A percentile compares a stretch with the other conserved stretches of the same genome.
Conservation (phyloP, 2,329 filamentous ascomycete species). For the Celoporthe dispersa region DNA sequence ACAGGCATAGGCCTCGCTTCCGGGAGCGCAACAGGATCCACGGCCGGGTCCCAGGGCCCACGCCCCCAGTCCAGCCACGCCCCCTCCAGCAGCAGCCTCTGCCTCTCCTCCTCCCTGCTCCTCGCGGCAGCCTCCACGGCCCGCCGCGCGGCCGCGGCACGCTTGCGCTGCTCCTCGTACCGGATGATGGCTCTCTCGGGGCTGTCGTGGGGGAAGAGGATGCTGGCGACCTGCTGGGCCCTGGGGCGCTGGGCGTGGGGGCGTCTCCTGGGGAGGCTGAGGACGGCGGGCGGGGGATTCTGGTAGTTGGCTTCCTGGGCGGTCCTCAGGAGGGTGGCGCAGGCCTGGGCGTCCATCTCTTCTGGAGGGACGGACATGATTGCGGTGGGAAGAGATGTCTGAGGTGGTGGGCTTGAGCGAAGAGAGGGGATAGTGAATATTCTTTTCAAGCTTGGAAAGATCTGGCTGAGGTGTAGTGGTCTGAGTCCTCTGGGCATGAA, state of each 20-base stretch:
- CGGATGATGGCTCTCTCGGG: constrained; percentile 18
- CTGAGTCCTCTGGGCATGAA: no score
- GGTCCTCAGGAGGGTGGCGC: neutral
- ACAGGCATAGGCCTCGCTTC: constrained; percentile 9
- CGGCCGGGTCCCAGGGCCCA: neutral
- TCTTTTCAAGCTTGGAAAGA: no score
- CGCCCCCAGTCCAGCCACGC: neutral
- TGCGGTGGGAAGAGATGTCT: neutral
- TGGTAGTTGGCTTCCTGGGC: neutral
- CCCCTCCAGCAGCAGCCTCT: neutral
- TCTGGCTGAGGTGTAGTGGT: no score
- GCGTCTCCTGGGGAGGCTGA: constrained; percentile 4
- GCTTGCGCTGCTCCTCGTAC: constrained; percentile 12
- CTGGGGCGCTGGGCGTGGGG: constrained; percentile 9
- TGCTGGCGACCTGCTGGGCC: neutral
- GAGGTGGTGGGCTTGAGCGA: neutral
- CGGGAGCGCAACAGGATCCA: constrained; percentile 4
- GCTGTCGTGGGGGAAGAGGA: constrained; percentile 7
- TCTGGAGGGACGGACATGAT: neutral
- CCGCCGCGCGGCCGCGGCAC: neutral
- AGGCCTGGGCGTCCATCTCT: neutral
- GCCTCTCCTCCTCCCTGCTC: neutral
- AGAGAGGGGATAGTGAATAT: neutral
- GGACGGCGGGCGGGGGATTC: neutral
- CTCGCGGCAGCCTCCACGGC: neutral